Evolutionary conservation across 1,284 basidiomycete species (phyloP).

Genomic region (Austropuccinia psidii): DNA sequence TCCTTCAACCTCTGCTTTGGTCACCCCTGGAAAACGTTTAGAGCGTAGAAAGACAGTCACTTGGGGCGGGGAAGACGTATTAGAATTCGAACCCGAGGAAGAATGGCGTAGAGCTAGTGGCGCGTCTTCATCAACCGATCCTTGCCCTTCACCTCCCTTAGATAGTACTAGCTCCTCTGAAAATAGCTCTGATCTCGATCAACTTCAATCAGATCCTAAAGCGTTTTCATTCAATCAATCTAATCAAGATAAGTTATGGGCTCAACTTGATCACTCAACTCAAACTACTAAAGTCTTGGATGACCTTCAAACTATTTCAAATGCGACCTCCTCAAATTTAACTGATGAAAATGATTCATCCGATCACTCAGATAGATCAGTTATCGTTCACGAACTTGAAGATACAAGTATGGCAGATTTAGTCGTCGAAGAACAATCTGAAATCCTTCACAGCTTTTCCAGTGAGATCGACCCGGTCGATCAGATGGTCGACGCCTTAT

Average conservation of each 20-base stretch:
- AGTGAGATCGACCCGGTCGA: constrained; percentile 30
- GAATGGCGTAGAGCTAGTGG: constrained; percentile 15
- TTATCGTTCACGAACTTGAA: constrained; percentile 14
- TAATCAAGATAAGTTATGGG: no score
- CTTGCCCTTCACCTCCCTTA: background rate
- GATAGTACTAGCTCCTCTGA: background rate
- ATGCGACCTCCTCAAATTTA: background rate
- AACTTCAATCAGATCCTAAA: no score
- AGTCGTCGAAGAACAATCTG: no score
- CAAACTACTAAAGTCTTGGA: background rate
- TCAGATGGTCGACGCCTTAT: constrained; percentile 28
- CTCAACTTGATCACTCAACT: background rate
- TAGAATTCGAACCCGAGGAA: constrained; percentile 31
- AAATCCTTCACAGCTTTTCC: constrained; percentile 1
- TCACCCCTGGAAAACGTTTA: constrained; percentile 5
- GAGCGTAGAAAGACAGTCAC: constrained; percentile 32
- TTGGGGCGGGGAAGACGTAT: constrained; percentile 35
- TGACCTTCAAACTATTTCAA: background rate
- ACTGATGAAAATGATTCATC: background rate
- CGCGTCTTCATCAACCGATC: constrained; percentile 24
- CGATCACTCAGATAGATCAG: constrained; percentile 15
- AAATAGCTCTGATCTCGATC: constrained; percentile 8
- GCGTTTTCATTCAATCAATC: no score
- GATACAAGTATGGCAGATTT: background rate
- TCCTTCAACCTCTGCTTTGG: constrained; percentile 13